These are phyloP conservation scores for Xylaria sp. DNA, from an alignment of 2,329 filamentous ascomycete genomes.

Conservation along the genomic window DNA sequence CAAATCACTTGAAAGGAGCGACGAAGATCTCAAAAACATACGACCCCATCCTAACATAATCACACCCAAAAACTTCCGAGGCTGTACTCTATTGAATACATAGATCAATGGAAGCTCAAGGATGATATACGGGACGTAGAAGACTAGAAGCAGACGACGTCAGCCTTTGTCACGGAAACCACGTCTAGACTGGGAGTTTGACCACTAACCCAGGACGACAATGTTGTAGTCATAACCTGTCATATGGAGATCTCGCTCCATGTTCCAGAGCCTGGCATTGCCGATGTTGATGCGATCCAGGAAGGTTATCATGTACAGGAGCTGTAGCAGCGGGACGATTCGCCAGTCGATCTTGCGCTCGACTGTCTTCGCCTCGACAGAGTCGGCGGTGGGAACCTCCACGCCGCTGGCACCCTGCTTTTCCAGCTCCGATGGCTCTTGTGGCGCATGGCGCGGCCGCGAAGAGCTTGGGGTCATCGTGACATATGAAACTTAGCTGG, in stretches of 20 bases:
- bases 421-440: slow-evolving; percentile 3
- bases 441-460: neutral
- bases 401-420: slow-evolving; percentile 1
- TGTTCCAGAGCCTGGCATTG: slow-evolving; percentile 37
- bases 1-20: neutral
- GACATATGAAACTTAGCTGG: slow-evolving; percentile 1
- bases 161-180: too few relatives aligned
- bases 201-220: slow-evolving; percentile 27
- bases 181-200: too few relatives aligned
- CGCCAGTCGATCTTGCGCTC: slow-evolving; percentile 30
- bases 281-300: slow-evolving; percentile 36
- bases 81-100: slow-evolving; percentile 36
- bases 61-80: slow-evolving; percentile 29
- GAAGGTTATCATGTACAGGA: slow-evolving; percentile 34
- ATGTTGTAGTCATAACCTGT: slow-evolving; percentile 35
- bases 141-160: slow-evolving; percentile 20
- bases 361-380: slow-evolving; percentile 19
- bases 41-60: slow-evolving; percentile 38
- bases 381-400: slow-evolving; percentile 11
- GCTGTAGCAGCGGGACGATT: slow-evolving; percentile 30
- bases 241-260: slow-evolving; percentile 38
- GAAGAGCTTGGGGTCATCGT: slow-evolving; percentile 3
- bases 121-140: slow-evolving; percentile 39
- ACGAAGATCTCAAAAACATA: slow-evolving; percentile 6
- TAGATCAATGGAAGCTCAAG: slow-evolving; percentile 37